These are phyloP conservation scores for Lepidium sativum DNA, from an alignment of 345 rosid genomes.

Conservation along the genomic window DNA sequence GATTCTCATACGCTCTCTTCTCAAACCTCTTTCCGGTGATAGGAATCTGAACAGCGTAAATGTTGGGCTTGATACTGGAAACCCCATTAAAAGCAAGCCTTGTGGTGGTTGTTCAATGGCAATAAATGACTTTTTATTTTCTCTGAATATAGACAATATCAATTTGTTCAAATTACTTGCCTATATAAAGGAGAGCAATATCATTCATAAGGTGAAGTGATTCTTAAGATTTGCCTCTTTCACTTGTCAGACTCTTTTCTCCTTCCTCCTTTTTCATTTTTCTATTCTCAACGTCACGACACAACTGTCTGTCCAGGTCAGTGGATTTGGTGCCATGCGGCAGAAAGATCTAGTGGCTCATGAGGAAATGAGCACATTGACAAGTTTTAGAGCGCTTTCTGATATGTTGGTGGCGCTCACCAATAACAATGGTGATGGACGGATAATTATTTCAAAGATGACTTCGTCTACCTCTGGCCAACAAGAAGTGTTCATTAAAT, in stretches of 20 bases:
- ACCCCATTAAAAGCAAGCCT: conserved; percentile 25
- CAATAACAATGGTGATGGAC: conserved; percentile 77
- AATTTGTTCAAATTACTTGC: conserved; percentile 70
- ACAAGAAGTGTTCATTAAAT: conserved; percentile 62
- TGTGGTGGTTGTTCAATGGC: conserved; percentile 49
- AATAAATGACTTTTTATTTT: conserved; percentile 77
- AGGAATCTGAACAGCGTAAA: conserved; percentile 21
- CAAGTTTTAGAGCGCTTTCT: conserved; percentile 64
- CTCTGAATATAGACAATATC: conserved; percentile 76
- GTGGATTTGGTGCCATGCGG: conserved; percentile 54
- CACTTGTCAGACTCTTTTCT: neutral
- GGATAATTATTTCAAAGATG: conserved; percentile 67
- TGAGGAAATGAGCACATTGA: conserved; percentile 50
- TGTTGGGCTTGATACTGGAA: conserved; percentile 29
- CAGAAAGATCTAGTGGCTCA: conserved; percentile 34
- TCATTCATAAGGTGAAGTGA: conserved; percentile 69
- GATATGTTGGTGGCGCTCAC: conserved; percentile 65
- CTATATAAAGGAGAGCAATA: conserved; percentile 74
- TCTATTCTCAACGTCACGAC: neutral
- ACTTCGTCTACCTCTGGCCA: conserved; percentile 34
- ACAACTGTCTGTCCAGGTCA: conserved; percentile 41
- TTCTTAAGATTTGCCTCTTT: neutral
- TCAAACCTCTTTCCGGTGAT: conserved; percentile 39
- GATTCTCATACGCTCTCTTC: conserved; percentile 62
- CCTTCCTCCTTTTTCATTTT: neutral